Base-by-base conservation (phyloP, 1,284 basidiomycete species). In the Leccinum fallax region DNA sequence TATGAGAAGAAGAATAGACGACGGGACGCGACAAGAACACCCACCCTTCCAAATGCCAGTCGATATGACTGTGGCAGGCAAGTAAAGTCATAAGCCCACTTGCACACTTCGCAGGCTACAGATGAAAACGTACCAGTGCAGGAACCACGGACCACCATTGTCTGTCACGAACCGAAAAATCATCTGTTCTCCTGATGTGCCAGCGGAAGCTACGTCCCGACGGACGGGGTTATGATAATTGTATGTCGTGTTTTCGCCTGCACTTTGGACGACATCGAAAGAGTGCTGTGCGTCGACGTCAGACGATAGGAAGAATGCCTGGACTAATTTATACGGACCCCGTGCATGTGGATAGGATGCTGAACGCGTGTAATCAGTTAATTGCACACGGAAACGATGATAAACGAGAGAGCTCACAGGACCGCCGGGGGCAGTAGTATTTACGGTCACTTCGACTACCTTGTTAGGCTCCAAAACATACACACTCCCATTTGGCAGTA, bases 41-140 rank as follows among this genome's bases (percentile, higher is more conserved):
- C 67, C 55, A 72, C 71, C 69, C 66, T 60, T 79, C 75, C 3
- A 83, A 66, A 71, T 83, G 81, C 78, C 80, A 82, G 55, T 85
- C 78, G 61, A 83, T 79, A 64, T 81, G 80, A 64, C 83, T 66
- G 15, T 66, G 24, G 7, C 9, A 59, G 28, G 36, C 21, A n/a
- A 30, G 19, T 28, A 30, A 51, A 28, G 21, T 61, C 34, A 62
- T 11, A 32, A 9, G 10, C 15, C 11, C 16, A 46, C 10, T 10
- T 13, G 21, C 10, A 19, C 3, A 38, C 36, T 34, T 15, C 38
- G 16, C 15, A 38, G 43, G 16, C 24, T 21, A 40, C 43, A 38
- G 26, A 43, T 51, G 43, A 32, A 32, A 49, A 32, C 36, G 54
- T 70, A 80, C 80, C 80, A 82, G 64, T 81, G 81, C 64, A 82